phyloP scores from a whole-genome alignment of 805 yeast species.

The Ogataea sp. region DNA sequence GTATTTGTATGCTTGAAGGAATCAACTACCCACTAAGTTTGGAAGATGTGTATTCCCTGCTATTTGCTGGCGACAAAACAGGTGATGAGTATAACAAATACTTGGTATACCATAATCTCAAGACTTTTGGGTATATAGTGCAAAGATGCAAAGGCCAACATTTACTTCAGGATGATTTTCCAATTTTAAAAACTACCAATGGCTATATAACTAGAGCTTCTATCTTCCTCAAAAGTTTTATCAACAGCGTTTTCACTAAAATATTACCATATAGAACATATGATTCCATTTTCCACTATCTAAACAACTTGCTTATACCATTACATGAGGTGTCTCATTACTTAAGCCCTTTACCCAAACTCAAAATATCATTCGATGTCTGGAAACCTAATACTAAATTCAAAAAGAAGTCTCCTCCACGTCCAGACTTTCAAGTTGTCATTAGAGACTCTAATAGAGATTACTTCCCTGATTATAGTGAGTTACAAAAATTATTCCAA shows the following conservation, averaged over 20 bases:
- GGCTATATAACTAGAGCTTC: no score
- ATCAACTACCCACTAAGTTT: conserved; percentile 39
- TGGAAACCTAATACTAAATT: conserved; percentile 80
- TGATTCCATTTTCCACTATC: conserved; percentile 9
- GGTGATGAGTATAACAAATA: conserved; percentile 39
- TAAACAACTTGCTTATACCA: conserved; percentile 5
- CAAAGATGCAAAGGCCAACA: conserved; percentile 14
- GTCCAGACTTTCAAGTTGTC: conserved; percentile 68
- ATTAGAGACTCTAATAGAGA: conserved; percentile 40
- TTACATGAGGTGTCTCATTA: conserved; percentile 4
- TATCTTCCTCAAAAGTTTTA: not conserved
- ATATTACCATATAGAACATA: not conserved
- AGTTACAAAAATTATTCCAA: conserved; percentile 21
- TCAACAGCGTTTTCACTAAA: not conserved
- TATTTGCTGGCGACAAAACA: conserved; percentile 24
- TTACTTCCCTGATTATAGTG: conserved; percentile 38
- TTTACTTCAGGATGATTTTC: not conserved
- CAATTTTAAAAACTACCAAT: no score
- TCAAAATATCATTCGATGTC: conserved; percentile 46
- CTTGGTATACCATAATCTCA: conserved; percentile 65
- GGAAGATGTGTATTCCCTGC: conserved; percentile 53
- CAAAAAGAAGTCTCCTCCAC: conserved; percentile 59
- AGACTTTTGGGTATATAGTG: conserved; percentile 72
- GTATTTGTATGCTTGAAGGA: conserved; percentile 18
- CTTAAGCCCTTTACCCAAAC: conserved; percentile 6